phyloP scores from a whole-genome alignment of 2,329 filamentous ascomycete species.

The Sporothrix curviconia region DNA sequence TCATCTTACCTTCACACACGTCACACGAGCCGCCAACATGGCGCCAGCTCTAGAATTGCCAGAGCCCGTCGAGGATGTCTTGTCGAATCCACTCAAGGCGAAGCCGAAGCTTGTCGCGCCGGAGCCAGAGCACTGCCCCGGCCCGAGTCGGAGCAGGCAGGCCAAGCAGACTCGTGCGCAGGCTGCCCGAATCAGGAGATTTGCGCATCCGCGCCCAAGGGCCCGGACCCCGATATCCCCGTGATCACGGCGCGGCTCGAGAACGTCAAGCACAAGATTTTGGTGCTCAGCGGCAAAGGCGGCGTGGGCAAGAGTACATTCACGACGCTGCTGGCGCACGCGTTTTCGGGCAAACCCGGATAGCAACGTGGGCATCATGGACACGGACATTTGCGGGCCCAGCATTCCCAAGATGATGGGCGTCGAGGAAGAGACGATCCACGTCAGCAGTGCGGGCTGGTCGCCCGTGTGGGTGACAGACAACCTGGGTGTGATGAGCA shows the following conservation, averaged over 20 bases:
- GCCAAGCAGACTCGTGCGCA: slow-evolving; percentile 74
- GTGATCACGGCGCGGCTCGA: slow-evolving; percentile 77
- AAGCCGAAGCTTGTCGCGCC: slow-evolving; percentile 85
- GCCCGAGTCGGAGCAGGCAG: slow-evolving; percentile 67
- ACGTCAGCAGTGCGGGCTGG: slow-evolving; percentile 84
- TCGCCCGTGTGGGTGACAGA: slow-evolving; percentile 93
- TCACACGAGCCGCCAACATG: slow-evolving; percentile 43
- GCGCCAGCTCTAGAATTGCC: slow-evolving; percentile 74
- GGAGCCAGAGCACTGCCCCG: slow-evolving; percentile 94
- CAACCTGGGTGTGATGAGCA: slow-evolving; percentile 91
- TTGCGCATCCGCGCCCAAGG: slow-evolving; percentile 89
- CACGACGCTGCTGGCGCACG: slow-evolving; percentile 48
- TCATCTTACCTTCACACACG: neutral
- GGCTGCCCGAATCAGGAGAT: slow-evolving; percentile 95
- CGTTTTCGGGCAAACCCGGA: slow-evolving; percentile 81
- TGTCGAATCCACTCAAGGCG: slow-evolving; percentile 68
- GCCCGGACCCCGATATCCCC: slow-evolving; percentile 88
- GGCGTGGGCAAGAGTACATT: slow-evolving; percentile 70
- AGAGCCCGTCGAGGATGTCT: slow-evolving; percentile 58
- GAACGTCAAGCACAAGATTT: slow-evolving; percentile 81
- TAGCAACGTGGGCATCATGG: slow-evolving; percentile 86
- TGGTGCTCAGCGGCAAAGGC: slow-evolving; percentile 90
- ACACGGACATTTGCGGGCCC: slow-evolving; percentile 95
- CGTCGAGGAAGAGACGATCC: slow-evolving; percentile 87
- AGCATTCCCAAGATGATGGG: slow-evolving; percentile 99